Conservation (phyloP, 2,329 filamentous ascomycete species). For the Aspergillus japonicus region DNA sequence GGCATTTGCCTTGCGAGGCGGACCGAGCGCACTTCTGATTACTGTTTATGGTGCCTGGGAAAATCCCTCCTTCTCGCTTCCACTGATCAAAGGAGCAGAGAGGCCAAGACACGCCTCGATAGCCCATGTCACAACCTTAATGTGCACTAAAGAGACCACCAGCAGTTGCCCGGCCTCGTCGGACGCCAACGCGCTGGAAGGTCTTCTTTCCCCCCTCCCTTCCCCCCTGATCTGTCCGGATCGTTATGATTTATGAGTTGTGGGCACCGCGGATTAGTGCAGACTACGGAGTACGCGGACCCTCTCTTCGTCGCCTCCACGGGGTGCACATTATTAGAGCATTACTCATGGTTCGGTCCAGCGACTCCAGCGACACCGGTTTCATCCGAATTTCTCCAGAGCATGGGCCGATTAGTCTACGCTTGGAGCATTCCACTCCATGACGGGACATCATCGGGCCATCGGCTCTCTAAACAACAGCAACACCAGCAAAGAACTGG, state of each 20-base stretch:
- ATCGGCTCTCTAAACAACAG: too few species aligned
- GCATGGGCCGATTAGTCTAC: not conserved
- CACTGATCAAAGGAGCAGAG: not conserved
- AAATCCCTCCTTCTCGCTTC: not conserved
- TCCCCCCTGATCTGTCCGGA: not conserved
- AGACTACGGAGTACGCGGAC: not conserved
- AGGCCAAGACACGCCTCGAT: not conserved
- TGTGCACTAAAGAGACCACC: not conserved
- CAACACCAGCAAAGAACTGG: not conserved
- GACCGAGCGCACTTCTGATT: slow-evolving; percentile 3
- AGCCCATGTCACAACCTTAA: slow-evolving; percentile 5
- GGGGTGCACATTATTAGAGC: not conserved
- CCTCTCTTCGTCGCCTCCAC: not conserved
- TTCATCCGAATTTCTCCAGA: not conserved
- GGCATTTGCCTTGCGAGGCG: slow-evolving; percentile 11
- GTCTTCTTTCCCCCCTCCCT: not conserved
- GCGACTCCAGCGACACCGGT: not conserved
- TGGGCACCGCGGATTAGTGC: not conserved
- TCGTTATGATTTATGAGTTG: not conserved
- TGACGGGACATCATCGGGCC: too few species aligned
- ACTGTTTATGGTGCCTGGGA: slow-evolving; percentile 11
- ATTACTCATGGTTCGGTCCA: not conserved
- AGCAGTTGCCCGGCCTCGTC: not conserved
- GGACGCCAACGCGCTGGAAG: not conserved
- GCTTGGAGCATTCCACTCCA: not conserved